Percentiles rank a stretch among this genome's conserved stretches.
These are phyloP conservation scores for Boletus insuetus DNA, from an alignment of 768 basidiomycete genomes.

Conservation along the genomic window DNA sequence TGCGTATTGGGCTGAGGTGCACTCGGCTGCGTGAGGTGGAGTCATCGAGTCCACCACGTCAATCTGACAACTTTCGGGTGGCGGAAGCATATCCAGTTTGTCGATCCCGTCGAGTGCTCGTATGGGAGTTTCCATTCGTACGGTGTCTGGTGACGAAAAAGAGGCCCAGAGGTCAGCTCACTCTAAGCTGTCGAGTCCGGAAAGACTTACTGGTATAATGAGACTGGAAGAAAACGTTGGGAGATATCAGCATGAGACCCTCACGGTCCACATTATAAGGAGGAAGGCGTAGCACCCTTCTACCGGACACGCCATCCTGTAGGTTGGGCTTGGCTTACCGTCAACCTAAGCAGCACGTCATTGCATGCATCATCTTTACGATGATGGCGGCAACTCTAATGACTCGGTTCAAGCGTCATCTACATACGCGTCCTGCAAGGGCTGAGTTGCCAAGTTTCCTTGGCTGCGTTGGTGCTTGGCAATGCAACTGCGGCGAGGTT, in stretches of 20 bases:
- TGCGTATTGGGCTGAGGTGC: conserved; percentile 15
- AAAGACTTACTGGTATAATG: conserved; percentile 5
- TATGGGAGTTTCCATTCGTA: background rate
- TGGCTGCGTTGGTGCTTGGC: background rate
- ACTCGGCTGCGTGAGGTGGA: conserved; percentile 18
- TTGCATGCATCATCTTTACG: background rate
- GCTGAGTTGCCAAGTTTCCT: background rate
- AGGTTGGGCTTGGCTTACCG: conserved; percentile 13
- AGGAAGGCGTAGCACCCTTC: too few species aligned
- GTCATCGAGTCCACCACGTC: conserved; percentile 24
- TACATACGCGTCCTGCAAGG: too few species aligned
- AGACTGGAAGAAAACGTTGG: background rate
- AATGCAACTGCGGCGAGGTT: background rate
- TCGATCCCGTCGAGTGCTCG: background rate
- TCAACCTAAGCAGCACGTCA: background rate
- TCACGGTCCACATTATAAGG: conserved; percentile 6
- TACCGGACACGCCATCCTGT: background rate
- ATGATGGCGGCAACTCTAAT: too few species aligned
- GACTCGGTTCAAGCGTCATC: background rate
- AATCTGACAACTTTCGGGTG: conserved; percentile 2
- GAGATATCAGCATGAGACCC: background rate
- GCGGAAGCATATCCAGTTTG: background rate
- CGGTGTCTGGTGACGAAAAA: background rate
- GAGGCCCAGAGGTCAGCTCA: background rate
- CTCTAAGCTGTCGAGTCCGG: background rate